Evolutionary conservation across 306 rosid species (phyloP).

Genomic region (Amphicarpaea edgeworthii): DNA sequence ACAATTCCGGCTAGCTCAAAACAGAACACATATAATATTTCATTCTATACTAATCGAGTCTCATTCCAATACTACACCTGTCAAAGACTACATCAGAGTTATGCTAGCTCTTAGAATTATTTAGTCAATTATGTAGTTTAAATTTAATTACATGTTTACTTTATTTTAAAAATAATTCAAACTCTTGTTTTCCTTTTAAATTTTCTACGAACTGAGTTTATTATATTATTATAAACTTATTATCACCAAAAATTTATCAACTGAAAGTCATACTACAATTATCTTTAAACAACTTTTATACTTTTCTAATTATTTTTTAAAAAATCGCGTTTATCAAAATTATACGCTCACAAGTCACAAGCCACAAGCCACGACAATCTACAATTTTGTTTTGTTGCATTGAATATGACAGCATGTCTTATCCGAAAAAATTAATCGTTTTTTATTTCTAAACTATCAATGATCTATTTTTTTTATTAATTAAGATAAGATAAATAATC

Average conservation of each 20-base stretch:
- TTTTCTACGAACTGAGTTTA: too few species aligned
- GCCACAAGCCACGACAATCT: too few species aligned
- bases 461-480: background rate
- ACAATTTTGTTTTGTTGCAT: background rate
- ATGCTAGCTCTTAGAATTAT: background rate
- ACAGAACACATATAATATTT: background rate
- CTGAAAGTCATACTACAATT: background rate
- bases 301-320: too few species aligned
- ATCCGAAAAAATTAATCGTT: background rate
- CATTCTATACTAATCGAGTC: background rate
- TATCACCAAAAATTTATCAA: too few species aligned
- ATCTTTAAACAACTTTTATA: too few species aligned
- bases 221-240: background rate
- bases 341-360: too few species aligned
- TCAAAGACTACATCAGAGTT: background rate
- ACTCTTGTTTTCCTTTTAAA: background rate
- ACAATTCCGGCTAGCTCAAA: background rate
- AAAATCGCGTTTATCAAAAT: too few species aligned
- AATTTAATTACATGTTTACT: background rate
- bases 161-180: background rate
- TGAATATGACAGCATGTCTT: background rate
- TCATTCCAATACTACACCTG: background rate
- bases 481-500: background rate
- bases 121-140: background rate
- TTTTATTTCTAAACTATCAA: background rate